Evolutionary conservation across 2,329 filamentous ascomycete genomes (phyloP).

Genomic region (Colletotrichum lentis): DNA sequence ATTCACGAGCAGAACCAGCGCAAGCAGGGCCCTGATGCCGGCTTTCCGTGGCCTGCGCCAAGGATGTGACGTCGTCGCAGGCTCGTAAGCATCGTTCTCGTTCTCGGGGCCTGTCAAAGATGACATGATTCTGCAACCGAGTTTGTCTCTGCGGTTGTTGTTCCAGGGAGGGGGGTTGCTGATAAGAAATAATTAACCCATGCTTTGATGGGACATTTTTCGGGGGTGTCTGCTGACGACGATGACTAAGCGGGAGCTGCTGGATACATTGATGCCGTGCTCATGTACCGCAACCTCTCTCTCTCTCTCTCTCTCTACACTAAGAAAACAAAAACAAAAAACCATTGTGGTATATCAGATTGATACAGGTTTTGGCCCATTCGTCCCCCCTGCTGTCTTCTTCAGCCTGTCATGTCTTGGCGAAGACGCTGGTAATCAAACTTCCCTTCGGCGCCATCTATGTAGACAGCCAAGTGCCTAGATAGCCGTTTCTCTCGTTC

Average conservation of each 20-base stretch:
- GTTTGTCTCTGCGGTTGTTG: background rate
- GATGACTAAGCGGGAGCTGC: slow-evolving; percentile 8
- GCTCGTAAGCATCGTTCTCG: background rate
- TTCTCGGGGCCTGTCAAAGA: background rate
- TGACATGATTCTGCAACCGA: background rate
- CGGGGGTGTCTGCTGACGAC: background rate
- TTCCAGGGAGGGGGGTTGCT: background rate
- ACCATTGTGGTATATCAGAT: too few relatives aligned
- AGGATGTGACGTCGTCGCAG: background rate
- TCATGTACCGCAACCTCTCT: too few relatives aligned
- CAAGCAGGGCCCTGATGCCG: slow-evolving; percentile 47
- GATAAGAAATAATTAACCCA: background rate
- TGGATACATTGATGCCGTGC: too few relatives aligned
- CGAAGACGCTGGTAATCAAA: background rate
- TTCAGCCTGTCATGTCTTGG: background rate
- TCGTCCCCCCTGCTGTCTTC: background rate
- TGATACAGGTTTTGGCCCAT: too few relatives aligned
- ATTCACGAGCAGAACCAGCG: slow-evolving; percentile 56
- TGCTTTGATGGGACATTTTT: background rate
- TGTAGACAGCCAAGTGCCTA: background rate
- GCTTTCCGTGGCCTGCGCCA: slow-evolving; percentile 3
- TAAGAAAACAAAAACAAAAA: too few relatives aligned
- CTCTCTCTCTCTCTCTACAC: too few relatives aligned
- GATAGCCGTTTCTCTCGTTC: background rate
- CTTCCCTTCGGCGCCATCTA: background rate